Evolutionary conservation across 2,329 filamentous ascomycete genomes (phyloP).

Genomic region (Trichophaea hybrida): DNA sequence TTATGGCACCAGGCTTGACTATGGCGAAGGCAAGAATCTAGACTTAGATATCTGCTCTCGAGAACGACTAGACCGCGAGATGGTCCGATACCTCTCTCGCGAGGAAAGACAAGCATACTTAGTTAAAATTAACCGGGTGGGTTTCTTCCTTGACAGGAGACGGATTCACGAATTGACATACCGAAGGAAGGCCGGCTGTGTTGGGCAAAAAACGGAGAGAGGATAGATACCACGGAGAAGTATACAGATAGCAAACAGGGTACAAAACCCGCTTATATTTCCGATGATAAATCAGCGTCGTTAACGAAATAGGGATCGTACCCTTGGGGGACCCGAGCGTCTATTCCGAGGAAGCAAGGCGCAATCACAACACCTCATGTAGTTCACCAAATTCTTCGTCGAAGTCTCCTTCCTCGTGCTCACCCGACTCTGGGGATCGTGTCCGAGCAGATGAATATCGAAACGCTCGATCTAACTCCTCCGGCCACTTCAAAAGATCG

Average conservation of each 20-base stretch:
- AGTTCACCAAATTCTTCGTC: conserved; percentile 28
- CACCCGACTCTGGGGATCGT: conserved; percentile 36
- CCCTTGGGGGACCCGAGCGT: conserved; percentile 5
- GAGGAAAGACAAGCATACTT: conserved; percentile 73
- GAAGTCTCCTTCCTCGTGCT: conserved; percentile 28
- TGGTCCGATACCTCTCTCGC: conserved; percentile 66
- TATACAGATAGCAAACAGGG: conserved; percentile 67
- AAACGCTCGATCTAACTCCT: conserved; percentile 36
- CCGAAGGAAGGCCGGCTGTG: conserved; percentile 52
- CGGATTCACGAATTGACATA: conserved; percentile 12
- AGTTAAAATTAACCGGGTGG: conserved; percentile 49
- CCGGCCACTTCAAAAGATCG: conserved; percentile 38
- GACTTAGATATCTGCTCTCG: conserved; percentile 60
- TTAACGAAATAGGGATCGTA: conserved; percentile 8
- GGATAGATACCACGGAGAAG: conserved; percentile 59
- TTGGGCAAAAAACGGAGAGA: conserved; percentile 69
- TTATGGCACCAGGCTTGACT: conserved; percentile 43
- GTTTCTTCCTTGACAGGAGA: background rate
- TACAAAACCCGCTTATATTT: conserved; percentile 29
- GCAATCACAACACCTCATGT: conserved; percentile 2
- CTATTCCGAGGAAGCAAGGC: background rate
- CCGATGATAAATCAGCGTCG: conserved; percentile 27
- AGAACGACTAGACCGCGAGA: conserved; percentile 59
- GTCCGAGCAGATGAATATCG: conserved; percentile 51
- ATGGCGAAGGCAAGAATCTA: conserved; percentile 57